phyloP scores from a whole-genome alignment of 83 land plant species.

The Thuja plicata region DNA sequence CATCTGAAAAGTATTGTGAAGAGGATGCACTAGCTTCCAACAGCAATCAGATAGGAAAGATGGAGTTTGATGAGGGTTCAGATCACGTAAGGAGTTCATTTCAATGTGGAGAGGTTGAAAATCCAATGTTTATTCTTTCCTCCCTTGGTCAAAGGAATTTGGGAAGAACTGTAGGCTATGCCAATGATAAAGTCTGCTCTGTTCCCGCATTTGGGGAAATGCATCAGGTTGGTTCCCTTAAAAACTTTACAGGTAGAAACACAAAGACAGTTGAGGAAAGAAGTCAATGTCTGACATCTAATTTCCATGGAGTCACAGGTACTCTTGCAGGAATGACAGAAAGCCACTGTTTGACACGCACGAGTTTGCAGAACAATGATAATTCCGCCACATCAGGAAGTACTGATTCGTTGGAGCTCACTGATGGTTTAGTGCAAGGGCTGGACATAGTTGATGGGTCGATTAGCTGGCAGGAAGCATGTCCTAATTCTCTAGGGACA shows the following conservation, averaged over 20 bases:
- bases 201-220: slow-evolving; percentile 1
- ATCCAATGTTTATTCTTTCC: slow-evolving; percentile 5
- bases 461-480: not conserved
- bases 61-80: not conserved
- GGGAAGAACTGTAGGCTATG: not conserved
- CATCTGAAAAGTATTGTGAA: not conserved
- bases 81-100: not conserved
- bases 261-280: slow-evolving; percentile 2
- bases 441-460: not conserved
- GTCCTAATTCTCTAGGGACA: slow-evolving; percentile 3
- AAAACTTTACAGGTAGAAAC: not conserved
- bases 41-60: not conserved
- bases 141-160: not conserved
- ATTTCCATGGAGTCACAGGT: not conserved
- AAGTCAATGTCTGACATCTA: not conserved
- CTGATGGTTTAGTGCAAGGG: not conserved
- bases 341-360: not conserved
- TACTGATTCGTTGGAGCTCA: not conserved
- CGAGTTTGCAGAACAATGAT: not conserved
- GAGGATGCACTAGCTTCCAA: slow-evolving; percentile 1
- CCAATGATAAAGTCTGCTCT: not conserved
- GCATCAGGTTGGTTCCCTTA: not conserved
- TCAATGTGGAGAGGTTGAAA: not conserved
- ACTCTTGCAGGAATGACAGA: not conserved
- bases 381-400: not conserved